A percentile compares a stretch with the other conserved stretches of the same genome.
These are phyloP conservation scores for Emmonsiellopsis sp. DNA, from an alignment of 2,329 filamentous ascomycete genomes.

Conservation along the genomic window DNA sequence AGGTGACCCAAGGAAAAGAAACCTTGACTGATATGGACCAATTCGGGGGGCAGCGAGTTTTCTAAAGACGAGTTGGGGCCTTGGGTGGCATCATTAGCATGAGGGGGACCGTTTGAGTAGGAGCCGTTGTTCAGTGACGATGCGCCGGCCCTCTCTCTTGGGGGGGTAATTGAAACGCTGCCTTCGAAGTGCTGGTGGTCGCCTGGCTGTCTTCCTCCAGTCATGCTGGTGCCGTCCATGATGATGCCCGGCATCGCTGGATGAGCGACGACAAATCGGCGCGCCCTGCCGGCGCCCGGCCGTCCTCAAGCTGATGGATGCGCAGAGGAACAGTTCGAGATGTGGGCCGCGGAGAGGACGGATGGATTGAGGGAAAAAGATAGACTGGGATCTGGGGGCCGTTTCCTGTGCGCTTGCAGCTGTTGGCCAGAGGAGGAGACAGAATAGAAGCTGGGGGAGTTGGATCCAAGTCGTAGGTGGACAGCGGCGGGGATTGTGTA, in stretches of 20 bases:
- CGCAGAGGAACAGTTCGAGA: background rate
- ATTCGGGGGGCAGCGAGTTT: conserved; percentile 38
- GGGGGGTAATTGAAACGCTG: background rate
- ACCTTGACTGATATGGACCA: conserved; percentile 62
- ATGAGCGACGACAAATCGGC: conserved; percentile 2
- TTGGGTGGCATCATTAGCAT: conserved; percentile 5
- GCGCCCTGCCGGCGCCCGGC: conserved; percentile 6
- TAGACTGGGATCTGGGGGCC: background rate
- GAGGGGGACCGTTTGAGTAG: conserved; percentile 2
- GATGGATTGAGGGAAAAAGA: background rate
- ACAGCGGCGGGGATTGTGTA: too few species aligned
- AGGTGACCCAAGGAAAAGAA: conserved; percentile 70
- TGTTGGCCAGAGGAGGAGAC: too few species aligned
- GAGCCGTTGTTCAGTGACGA: background rate
- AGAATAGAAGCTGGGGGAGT: too few species aligned
- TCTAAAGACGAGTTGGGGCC: conserved; percentile 1
- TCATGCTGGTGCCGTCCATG: conserved; percentile 22
- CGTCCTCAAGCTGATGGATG: background rate
- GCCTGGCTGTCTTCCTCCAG: background rate
- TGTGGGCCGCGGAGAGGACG: background rate
- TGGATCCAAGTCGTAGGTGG: too few species aligned
- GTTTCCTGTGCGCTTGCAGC: too few species aligned
- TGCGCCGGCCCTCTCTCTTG: background rate
- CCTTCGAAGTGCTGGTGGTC: background rate
- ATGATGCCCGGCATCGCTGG: conserved; percentile 35